Evolutionary conservation across 2,329 filamentous ascomycete species (phyloP), one percentile per base, ranked within the genome.

Genomic region (Phaeosphaeriaceae sp.): DNA sequence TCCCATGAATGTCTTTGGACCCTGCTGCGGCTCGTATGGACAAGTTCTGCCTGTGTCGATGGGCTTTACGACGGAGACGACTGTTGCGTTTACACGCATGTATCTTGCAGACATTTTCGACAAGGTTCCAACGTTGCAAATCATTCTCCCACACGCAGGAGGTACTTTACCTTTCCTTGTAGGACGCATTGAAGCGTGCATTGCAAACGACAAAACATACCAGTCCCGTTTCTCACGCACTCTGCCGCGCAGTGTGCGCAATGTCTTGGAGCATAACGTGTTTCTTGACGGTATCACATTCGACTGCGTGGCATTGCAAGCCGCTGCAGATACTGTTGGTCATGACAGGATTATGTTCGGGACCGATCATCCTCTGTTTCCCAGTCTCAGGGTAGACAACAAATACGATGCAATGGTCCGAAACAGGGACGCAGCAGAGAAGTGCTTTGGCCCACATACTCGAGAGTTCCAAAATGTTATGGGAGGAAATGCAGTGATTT

Each of bases 131-230:
- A 32, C 23, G 15, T 28, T 49, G 24, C 13, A 30, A 17, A 49
- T 49, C 24, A 30, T 49, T n/a, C 47, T 49, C 9, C 47, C 47
- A 7, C 47, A 49, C 17, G 47, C 47, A 19, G 47, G 47, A 4
- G 47, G 47, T 1, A 49, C 47, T 15, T 49, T 49, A 49, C 47
- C 47, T 9, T 49, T 24, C 4, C 11, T 49, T 19, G 24, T 49
- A 10, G 47, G 47, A 10, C 47, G 47, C 24, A 49, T 49, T 17
- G 47, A 49, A 49, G 47, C 47, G 24, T 49, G 47, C 24, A 49
- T 49, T 26, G 47, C 47, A 17, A 49, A 49, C 24, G 47, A 49
- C 47, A 49, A 49, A 17, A 19, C 24, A 4, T 30, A n/a, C 23
- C 47, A 49, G 24, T 49, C 47, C 6, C 47, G 24, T 28, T 24